Conservation (phyloP, 352 stramenopile genomes). For the Globisporangium abappressorium region DNA sequence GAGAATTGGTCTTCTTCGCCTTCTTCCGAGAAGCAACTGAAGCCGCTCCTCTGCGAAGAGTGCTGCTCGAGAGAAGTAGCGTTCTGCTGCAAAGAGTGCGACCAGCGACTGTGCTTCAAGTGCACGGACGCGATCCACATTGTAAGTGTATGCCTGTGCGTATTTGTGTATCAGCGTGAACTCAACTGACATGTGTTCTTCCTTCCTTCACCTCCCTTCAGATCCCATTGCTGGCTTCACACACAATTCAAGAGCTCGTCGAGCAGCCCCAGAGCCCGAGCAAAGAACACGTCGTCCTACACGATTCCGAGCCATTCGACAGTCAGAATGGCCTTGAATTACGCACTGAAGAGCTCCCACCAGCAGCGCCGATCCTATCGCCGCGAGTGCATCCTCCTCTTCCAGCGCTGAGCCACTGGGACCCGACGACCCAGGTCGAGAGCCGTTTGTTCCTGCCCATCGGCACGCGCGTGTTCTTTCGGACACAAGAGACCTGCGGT, state of each 20-base stretch:
- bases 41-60: slow-evolving; percentile 41
- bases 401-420: background rate
- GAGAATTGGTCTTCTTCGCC: background rate
- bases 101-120: slow-evolving; percentile 44
- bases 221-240: slow-evolving; percentile 42
- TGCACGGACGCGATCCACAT: slow-evolving; percentile 80
- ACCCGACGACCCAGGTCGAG: slow-evolving; percentile 26
- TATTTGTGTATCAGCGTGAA: background rate
- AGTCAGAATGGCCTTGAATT: background rate
- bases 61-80: slow-evolving; percentile 26
- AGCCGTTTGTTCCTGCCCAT: slow-evolving; percentile 28
- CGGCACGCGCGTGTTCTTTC: slow-evolving; percentile 58
- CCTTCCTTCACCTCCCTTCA: slow-evolving; percentile 14
- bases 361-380: slow-evolving; percentile 7
- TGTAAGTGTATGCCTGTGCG: slow-evolving; percentile 25
- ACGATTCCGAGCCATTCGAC: background rate
- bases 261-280: background rate
- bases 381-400: slow-evolving; percentile 1
- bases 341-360: slow-evolving; percentile 1
- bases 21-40: too few relatives aligned
- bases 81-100: slow-evolving; percentile 50
- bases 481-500: slow-evolving; percentile 28
- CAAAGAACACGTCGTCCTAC: background rate
- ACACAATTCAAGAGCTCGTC: slow-evolving; percentile 23
- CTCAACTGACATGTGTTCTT: background rate